Conservation (phyloP, 2,329 filamentous ascomycete species). For the Phyllachora maydis region DNA sequence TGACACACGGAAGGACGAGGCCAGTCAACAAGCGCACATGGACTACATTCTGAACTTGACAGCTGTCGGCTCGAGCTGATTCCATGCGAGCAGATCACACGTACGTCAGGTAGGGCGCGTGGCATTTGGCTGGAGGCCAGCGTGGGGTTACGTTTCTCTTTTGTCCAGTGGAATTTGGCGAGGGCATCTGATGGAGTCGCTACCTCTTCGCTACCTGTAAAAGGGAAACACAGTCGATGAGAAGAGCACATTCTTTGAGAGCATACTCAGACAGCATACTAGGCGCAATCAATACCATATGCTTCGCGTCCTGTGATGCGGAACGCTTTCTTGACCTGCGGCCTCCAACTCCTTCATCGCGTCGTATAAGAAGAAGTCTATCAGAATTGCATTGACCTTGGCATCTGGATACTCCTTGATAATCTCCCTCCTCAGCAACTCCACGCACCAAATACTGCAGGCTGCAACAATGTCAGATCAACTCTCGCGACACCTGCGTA, state of each 20-base stretch:
- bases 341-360: constrained; percentile 71
- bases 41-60: constrained; percentile 41
- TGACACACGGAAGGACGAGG: constrained; percentile 30
- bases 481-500: neutral
- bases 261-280: too few relatives aligned
- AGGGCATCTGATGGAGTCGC: too few relatives aligned
- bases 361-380: constrained; percentile 96
- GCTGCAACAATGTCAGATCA: constrained; percentile 19
- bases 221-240: too few relatives aligned
- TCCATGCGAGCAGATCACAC: too few relatives aligned
- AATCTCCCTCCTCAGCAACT: constrained; percentile 72
- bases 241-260: too few relatives aligned
- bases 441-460: constrained; percentile 91
- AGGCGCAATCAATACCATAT: constrained; percentile 96
- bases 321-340: constrained; percentile 37
- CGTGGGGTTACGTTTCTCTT: too few relatives aligned
- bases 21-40: constrained; percentile 49
- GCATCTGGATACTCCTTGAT: constrained; percentile 48
- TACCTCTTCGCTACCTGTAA: too few relatives aligned
- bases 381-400: constrained; percentile 67
- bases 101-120: too few relatives aligned
- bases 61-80: constrained; percentile 13
- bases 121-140: too few relatives aligned
- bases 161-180: too few relatives aligned
- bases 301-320: constrained; percentile 77